Percentiles rank a stretch among this genome's conserved stretches.
These are phyloP conservation scores for Hansenula sp. DNA, from an alignment of 1,139 yeast genomes.

Conservation along the genomic window DNA sequence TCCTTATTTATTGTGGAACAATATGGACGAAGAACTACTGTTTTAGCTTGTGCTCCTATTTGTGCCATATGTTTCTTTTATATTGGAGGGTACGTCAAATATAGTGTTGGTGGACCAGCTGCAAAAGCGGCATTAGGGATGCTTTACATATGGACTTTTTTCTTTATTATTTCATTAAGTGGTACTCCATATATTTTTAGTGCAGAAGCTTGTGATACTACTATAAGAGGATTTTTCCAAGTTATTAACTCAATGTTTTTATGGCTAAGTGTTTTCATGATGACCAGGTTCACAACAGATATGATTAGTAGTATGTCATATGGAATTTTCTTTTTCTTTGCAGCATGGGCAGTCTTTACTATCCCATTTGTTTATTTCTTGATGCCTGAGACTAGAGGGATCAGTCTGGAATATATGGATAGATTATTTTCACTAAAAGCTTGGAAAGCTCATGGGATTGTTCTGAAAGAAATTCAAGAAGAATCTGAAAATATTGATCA, in stretches of 20 bases:
- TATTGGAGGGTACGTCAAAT: constrained; percentile 43
- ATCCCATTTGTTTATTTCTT: constrained; percentile 34
- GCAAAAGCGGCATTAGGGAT: constrained; percentile 46
- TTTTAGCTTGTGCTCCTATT: constrained; percentile 35
- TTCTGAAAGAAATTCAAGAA: not conserved
- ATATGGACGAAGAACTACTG: constrained; percentile 32
- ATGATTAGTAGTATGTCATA: constrained; percentile 38
- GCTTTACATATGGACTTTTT: constrained; percentile 43
- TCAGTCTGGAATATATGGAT: constrained; percentile 41
- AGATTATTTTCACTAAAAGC: constrained; percentile 30
- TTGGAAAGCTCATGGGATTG: constrained; percentile 14
- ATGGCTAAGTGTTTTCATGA: constrained; percentile 46
- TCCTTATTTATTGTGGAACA: constrained; percentile 22
- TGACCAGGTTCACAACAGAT: constrained; percentile 41
- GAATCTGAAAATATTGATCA: not conserved
- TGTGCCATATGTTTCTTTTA: constrained; percentile 47
- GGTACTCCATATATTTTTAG: constrained; percentile 46
- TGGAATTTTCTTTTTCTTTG: constrained; percentile 42
- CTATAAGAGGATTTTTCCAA: constrained; percentile 40
- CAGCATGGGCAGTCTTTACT: constrained; percentile 33
- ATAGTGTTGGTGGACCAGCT: constrained; percentile 35
- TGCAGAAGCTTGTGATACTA: constrained; percentile 42
- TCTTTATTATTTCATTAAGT: constrained; percentile 40
- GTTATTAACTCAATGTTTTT: constrained; percentile 40
- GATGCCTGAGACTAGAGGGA: constrained; percentile 42